Conservation (phyloP, 1,284 basidiomycete genomes). For the Leccinum proliferum region DNA sequence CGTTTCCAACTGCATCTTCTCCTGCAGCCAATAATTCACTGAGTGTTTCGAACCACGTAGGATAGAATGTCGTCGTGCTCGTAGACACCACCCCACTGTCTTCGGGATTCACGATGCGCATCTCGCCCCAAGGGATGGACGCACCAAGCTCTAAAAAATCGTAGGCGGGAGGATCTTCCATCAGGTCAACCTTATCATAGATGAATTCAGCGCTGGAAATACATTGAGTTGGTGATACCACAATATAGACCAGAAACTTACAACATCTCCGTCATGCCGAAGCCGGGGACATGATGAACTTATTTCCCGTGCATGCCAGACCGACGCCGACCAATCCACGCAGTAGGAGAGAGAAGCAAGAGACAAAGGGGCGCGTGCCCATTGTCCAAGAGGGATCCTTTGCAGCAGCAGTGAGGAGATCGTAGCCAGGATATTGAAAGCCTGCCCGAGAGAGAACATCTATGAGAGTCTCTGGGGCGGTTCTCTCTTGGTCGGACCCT, state of each 20-base stretch:
- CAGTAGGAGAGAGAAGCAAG: conserved; percentile 11
- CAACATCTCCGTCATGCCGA: too few relatives aligned
- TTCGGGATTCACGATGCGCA: conserved; percentile 31
- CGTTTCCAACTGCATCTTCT: conserved; percentile 12
- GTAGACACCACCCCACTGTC: conserved; percentile 13
- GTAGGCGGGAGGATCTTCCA: conserved; percentile 12
- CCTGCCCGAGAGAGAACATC: conserved; percentile 21
- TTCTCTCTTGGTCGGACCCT: conserved; percentile 23
- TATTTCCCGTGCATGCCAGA: too few relatives aligned
- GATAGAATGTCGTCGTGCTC: conserved; percentile 6
- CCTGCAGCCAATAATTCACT: conserved; percentile 12
- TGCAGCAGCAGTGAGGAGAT: conserved; percentile 8
- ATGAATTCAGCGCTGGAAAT: conserved; percentile 16
- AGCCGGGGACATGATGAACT: too few relatives aligned
- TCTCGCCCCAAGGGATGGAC: conserved; percentile 21
- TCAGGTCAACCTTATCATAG: conserved; percentile 28
- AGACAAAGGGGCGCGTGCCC: too few relatives aligned
- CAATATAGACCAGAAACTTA: too few relatives aligned
- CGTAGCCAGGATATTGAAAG: conserved; percentile 17
- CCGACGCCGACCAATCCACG: too few relatives aligned
- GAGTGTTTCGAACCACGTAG: conserved; percentile 24
- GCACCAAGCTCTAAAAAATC: conserved; percentile 30
- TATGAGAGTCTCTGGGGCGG: conserved; percentile 15
- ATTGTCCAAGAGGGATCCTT: too few relatives aligned
- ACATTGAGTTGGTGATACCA: too few relatives aligned